Base-by-base conservation (phyloP, 305 asterid genomes). In the Rubia balearica region DNA sequence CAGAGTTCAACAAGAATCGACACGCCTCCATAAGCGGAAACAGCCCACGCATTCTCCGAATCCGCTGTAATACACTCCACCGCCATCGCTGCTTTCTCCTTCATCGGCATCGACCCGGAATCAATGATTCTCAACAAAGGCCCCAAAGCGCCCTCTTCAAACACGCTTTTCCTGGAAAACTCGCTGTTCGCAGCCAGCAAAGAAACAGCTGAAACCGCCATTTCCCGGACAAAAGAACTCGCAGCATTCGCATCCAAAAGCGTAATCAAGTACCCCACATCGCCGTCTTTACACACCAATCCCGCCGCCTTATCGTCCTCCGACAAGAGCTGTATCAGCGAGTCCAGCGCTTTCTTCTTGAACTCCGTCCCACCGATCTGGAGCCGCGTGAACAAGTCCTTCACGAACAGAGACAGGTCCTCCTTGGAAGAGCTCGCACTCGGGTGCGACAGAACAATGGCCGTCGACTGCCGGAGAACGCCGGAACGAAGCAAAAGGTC, bases 351-450 rank as follows among this genome's bases (percentile, higher is more conserved):
- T 80, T 92, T 87, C 67, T 77, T 79, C 79, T 89, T 88, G 77
- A 92, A 90, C 81, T 92, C 97, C 30, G 75, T 55, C 2, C 96
- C 90, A 17, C 97, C 97, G 84, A 92, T 90, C 90, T 89, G 97
- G 30, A 92, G 80, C 74, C 98, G 82, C 3, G 96, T 83, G 61
- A 90, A 92, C 55, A 89, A 78, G 81, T 92, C 98, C 60, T 78
- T 82, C 1, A 92, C 78, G 73, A 85, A 92, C 27, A 92, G 86
- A 1, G 76, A 69, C 30, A 87, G 42, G 24, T 87, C 96, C 41
- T 89, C 91, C 16, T 76, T 84, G 5, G 87, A 77, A 4, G 94
- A 81, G 70, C 41, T 63, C 4, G 74, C 76, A 33, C 75, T 75
- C 13, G 97, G 98, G 71, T 83, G 95, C 6, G 96, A 89, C 67